Evolutionary conservation across 257 asterid genomes (phyloP), one percentile per base, ranked within the genome.

Genomic region (Primulina tabacum): DNA sequence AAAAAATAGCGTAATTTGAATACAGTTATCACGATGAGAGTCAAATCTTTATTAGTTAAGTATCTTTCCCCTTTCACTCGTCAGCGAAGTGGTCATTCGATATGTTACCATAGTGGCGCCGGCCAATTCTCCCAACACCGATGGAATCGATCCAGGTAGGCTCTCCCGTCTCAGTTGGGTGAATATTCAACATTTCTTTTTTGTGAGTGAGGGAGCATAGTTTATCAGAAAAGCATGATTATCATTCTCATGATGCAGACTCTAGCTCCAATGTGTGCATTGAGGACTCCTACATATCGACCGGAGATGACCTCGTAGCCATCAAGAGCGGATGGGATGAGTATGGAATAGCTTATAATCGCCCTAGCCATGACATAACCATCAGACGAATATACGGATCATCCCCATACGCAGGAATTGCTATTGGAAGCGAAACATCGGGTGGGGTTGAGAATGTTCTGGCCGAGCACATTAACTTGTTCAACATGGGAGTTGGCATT

Each of bases 381-480:
- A 83, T 92, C 68, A 77, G 98, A 57, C 81, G 97, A 50, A 62
- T 92, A 9, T 82, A 81, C 0, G 96, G 96, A 29, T 88, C 95
- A 17, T 87, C 96, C 5, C 87, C 96, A 0, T 92, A 81, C 65
- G 89, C 95, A 1, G 98, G 98, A 62, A 85, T 92, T 3, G 95
- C 98, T 10, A 83, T 92, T 20, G 97, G 97, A 50, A 92, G 98
- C 33, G 98, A 90, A 78, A 83, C 95, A 34, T 93, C 99, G 1
- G 97, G 99, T n/a, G 96, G 99, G 1, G 69, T 93, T 28, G 78
- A 65, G 33, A 76, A 86, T 35, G 82, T 90, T 33, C 35, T 89
- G 2, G 96, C 88, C 0, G 99, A 93, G 83, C 94, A 93, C 76
- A 73, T 93, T 24, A 82, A 78, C 62, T 87, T 93, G 8, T 89